Percentiles rank a stretch among this genome's conserved stretches.
Evolutionary conservation across 495 filamentous ascomycete genomes (phyloP).

Genomic region (Jackrogersella minutella): DNA sequence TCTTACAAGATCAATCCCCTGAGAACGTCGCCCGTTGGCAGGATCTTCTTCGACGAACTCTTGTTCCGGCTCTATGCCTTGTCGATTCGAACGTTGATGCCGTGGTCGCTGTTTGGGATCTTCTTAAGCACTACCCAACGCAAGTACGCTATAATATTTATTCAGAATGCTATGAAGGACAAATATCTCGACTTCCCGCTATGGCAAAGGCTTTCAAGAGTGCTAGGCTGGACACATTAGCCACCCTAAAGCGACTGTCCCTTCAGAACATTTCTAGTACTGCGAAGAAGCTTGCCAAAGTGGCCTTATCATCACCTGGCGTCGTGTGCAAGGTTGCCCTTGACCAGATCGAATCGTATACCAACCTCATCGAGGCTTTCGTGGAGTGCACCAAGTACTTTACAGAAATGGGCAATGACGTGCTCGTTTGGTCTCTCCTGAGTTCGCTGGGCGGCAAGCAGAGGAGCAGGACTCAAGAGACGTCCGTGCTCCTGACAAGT

Average conservation of each 20-base stretch:
- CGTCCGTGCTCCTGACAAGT: constrained; percentile 82
- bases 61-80: constrained; percentile 85
- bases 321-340: constrained; percentile 88
- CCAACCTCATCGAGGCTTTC: constrained; percentile 89
- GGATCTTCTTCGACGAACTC: constrained; percentile 78
- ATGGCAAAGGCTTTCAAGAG: constrained; percentile 81
- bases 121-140: constrained; percentile 81
- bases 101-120: constrained; percentile 82
- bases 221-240: constrained; percentile 77
- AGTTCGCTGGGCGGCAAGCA: constrained; percentile 77
- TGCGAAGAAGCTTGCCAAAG: constrained; percentile 85
- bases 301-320: constrained; percentile 86
- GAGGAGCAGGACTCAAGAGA: constrained; percentile 79
- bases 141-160: constrained; percentile 86
- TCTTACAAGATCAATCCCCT: constrained; percentile 72
- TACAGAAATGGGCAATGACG: constrained; percentile 89
- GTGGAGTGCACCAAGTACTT: constrained; percentile 95
- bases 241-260: constrained; percentile 83
- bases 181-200: constrained; percentile 76
- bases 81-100: constrained; percentile 81
- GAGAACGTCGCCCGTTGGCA: constrained; percentile 77
- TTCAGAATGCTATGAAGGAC: constrained; percentile 86
- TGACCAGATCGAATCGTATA: constrained; percentile 87
- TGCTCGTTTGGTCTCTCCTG: constrained; percentile 87
- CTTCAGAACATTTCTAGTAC: constrained; percentile 84